phyloP scores from a whole-genome alignment of 352 stramenopile genomes.

The Pythium oligandrum region DNA sequence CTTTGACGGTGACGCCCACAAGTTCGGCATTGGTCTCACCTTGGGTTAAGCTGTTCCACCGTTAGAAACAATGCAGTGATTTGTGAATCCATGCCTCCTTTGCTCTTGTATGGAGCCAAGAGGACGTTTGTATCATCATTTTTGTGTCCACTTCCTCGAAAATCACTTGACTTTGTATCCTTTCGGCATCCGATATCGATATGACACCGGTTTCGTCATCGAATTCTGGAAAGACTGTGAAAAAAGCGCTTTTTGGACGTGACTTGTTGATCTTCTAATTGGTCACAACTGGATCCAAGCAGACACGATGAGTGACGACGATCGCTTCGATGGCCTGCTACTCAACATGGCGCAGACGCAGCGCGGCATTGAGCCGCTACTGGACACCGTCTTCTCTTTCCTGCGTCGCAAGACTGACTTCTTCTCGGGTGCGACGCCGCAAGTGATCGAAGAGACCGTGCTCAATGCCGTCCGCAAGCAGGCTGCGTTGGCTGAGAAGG shows the following conservation, averaged over 20 bases:
- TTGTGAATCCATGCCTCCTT: too few species aligned
- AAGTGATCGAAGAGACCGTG: slow-evolving; percentile 79
- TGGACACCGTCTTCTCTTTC: slow-evolving; percentile 98
- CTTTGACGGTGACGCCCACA: slow-evolving; percentile 88
- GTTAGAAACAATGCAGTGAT: too few species aligned
- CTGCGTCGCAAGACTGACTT: slow-evolving; percentile 99
- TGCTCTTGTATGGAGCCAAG: too few species aligned
- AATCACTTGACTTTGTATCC: too few species aligned
- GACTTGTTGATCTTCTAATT: too few species aligned
- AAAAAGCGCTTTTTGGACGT: too few species aligned
- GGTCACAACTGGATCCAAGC: too few species aligned
- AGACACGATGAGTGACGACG: slow-evolving; percentile 52
- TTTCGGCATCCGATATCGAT: too few species aligned
- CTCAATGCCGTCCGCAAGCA: slow-evolving; percentile 92
- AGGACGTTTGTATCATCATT: too few species aligned
- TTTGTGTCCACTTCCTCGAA: too few species aligned
- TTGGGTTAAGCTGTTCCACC: slow-evolving; percentile 51
- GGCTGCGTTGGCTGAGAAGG: slow-evolving; percentile 76
- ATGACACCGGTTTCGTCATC: too few species aligned
- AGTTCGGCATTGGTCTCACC: slow-evolving; percentile 87
- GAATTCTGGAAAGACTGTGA: too few species aligned
- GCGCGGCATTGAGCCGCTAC: slow-evolving; percentile 96
- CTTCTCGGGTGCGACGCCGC: slow-evolving; percentile 88
- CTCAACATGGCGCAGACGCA: slow-evolving; percentile 97
- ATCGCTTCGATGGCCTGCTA: slow-evolving; percentile 94